Evolutionary conservation across 192 early-diverging fungal genomes (phyloP), one percentile per base, ranked within the genome.

Genomic region (Podila epigama): DNA sequence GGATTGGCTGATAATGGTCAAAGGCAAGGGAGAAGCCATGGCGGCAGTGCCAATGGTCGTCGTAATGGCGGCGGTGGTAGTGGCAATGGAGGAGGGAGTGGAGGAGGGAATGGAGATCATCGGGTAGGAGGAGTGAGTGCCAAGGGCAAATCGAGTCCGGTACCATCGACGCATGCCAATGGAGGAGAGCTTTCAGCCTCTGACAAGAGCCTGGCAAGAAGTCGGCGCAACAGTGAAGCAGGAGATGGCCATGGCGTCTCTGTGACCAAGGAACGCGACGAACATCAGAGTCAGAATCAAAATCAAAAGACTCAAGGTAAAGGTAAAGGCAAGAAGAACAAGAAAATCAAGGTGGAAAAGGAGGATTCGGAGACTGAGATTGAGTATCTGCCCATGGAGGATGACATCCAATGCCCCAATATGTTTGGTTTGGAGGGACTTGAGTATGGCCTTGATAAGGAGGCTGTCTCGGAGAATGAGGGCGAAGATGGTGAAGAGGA

Each of bases 371-470:
- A 57, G 32, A 57, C 53, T 6, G 69, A 59, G 29, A 52, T 55
- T 15, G 77, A 58, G 18, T 66, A 67, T 37, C 36, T 66, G 9
- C 57, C 60, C 0, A 68, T 68, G 60, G 73, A 77, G 48, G 73
- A 64, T 27, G 66, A 77, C 18, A 64, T 68, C 33, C 31, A 41
- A 12, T 77, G 66, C 28, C 60, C 66, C 7, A 66, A 77, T 34
- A 50, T 77, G 28, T 77, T 68, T 64, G 73, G 66, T 0, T 51
- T 64, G 10, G 73, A 77, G 36, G 70, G 63, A 1, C 39, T 56
- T 15, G 70, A 65, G 7, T 35, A 27, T 28, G 69, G 58, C 2
- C 25, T 31, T 12, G 33, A 57, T 10, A 29, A 20, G 3, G 22
- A 13, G 18, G 56, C 69, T 15, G 16, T 32, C 5, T 36, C 55